phyloP scores from a whole-genome alignment of 192 early-diverging fungal genomes.

The Podila epicladia region DNA sequence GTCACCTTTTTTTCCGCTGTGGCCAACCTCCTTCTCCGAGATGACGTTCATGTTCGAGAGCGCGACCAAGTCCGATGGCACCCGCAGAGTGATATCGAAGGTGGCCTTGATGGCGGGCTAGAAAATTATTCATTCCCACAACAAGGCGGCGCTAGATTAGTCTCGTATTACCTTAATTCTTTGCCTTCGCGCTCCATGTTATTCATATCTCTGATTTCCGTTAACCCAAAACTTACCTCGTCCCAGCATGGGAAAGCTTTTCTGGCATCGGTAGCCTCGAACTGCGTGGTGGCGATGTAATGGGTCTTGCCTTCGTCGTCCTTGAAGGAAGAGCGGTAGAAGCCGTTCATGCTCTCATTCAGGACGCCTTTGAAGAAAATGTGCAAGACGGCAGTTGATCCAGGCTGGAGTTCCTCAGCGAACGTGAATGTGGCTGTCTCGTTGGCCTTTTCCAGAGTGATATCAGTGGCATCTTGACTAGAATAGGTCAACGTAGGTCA shows the following conservation, averaged over 20 bases:
- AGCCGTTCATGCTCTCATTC: constrained; percentile 93
- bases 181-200: background rate
- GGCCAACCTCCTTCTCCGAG: constrained; percentile 66
- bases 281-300: constrained; percentile 94
- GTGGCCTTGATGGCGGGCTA: constrained; percentile 93
- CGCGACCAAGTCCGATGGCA: constrained; percentile 79
- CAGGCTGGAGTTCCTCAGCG: constrained; percentile 61
- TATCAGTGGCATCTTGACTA: constrained; percentile 54
- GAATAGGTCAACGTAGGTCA: too few species aligned
- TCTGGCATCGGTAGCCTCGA: constrained; percentile 92
- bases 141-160: too few species aligned
- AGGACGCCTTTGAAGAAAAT: constrained; percentile 72
- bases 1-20: constrained; percentile 55
- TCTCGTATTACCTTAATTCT: too few species aligned
- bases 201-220: background rate
- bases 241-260: constrained; percentile 97
- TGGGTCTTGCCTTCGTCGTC: constrained; percentile 56
- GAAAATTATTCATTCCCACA: background rate
- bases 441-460: constrained; percentile 55
- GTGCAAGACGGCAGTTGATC: constrained; percentile 60
- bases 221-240: constrained; percentile 59
- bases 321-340: constrained; percentile 85
- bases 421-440: constrained; percentile 67
- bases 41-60: constrained; percentile 93
- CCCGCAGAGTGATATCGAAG: constrained; percentile 89